Evolutionary conservation across 768 basidiomycete species (phyloP), one percentile per base, ranked within the genome.

Genomic region (Suillus sp.): DNA sequence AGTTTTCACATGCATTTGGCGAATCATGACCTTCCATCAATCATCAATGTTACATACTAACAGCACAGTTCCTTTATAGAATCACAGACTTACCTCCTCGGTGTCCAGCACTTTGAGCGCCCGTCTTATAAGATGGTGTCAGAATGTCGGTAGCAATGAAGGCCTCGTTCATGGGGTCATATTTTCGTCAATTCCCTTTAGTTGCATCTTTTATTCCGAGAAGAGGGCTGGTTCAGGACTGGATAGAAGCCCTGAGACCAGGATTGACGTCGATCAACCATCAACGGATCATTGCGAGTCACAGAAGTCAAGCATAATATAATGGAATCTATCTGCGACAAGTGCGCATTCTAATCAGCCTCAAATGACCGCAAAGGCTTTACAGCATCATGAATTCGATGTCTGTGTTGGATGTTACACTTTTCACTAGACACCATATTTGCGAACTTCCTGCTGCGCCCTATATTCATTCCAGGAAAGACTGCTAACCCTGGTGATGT

Each of bases 221-320:
- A 35, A 37, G 13, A 30, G n/a, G 27, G 50, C 27, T 22, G 45
- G 18, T 20, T 32, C 30, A 32, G 50, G 50, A 51, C 27, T 30
- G 9, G 7, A 14, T 34, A 55, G 34, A 55, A 25, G 22, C 37
- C 55, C 55, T 56, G 22, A 8, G 4, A 18, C 55, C 35, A 22
- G 35, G 37, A 37, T 56, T 56, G 55, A 56, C 37, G 35, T 56
- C 22, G 35, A 56, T 56, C 51, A 53, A 35, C 20, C 20, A 34
- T 51, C 27, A 55, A 55, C 54, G 35, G 54, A 56, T 56, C 35
- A 56, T 25, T 38, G 55, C 35, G 55, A 56, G 38, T 56, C 55
- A 38, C 37, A 56, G 25, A 38, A 56, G 35, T 20, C 35, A 25
- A 38, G 35, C 4, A 4, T 55, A 22, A n/a, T 37, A 4, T 56